Base-by-base conservation (phyloP, 2,329 filamentous ascomycete species). In the Lasiodiplodia gonubiensis region DNA sequence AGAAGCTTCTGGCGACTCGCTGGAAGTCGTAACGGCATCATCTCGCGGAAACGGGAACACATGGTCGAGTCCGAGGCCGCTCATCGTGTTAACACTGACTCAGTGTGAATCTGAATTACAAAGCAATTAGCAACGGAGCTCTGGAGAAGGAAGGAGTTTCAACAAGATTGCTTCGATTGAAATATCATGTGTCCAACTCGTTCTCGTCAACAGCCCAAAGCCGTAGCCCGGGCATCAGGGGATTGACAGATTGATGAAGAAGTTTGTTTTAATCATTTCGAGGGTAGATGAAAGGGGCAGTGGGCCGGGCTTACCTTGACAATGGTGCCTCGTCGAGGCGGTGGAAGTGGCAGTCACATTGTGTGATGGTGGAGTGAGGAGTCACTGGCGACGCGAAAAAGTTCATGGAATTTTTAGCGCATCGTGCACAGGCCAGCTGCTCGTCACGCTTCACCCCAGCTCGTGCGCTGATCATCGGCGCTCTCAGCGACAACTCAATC, bases 211-310 rank as follows among this genome's bases (percentile, higher is more conserved):
- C n/a, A 57, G 49, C 27, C 57, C 66, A 57, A 48, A 59, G 33
- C 23, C 60, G 52, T 59, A 51, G 55, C 53, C 23, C 35, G 57
- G 25, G 49, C 57, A 21, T 68, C 67, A 65, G 67, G 67, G 67
- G 67, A 68, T 68, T 68, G 67, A 68, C 67, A 68, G 67, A 68
- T 68, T 67, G 66, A 63, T 63, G n/a, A 55, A 46, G 30, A 64
- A 48, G 35, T 52, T 65, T 68, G 60, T 12, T 54, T 25, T 68
- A 68, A 68, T 68, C 67, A 68, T 65, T 12, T 57, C n/a, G 37
- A 37, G 46, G 27, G n/a, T 16, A 59, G 16, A 23, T 8, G 39
- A 25, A 1, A 35, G 42, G 14, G 10, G 14, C n/a, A 21, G 21
- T 3, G 35, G 27, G 42, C 21, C 12, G 16, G 16, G 42, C 30